These are phyloP conservation scores for Onygena corvina DNA, from an alignment of 2,329 filamentous ascomycete genomes.

Conservation along the genomic window DNA sequence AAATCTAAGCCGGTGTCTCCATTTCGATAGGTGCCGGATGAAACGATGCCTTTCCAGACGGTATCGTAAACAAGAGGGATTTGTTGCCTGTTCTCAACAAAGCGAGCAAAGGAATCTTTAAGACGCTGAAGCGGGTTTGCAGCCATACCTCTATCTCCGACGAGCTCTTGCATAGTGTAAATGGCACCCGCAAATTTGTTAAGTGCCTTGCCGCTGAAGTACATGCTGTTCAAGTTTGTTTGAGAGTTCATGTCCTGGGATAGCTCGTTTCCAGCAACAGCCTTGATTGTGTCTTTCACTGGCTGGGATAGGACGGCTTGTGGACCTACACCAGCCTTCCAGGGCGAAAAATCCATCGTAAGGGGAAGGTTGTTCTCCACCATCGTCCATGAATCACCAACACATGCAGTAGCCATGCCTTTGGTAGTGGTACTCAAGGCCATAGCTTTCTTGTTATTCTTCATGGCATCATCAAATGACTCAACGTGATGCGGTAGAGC, in stretches of 20 bases:
- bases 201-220: conserved; percentile 78
- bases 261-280: conserved; percentile 59
- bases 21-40: conserved; percentile 58
- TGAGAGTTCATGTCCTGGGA: conserved; percentile 62
- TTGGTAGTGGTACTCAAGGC: conserved; percentile 73
- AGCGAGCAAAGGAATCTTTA: conserved; percentile 54
- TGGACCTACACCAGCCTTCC: conserved; percentile 44
- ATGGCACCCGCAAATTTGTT: conserved; percentile 64
- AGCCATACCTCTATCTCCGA: conserved; percentile 47
- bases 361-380: conserved; percentile 59
- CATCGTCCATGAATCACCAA: conserved; percentile 66
- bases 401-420: conserved; percentile 60
- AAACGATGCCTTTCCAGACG: conserved; percentile 69
- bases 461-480: conserved; percentile 54
- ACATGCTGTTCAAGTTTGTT: conserved; percentile 72
- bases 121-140: conserved; percentile 48
- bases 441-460: conserved; percentile 41
- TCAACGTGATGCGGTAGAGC: conserved; percentile 74
- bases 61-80: conserved; percentile 46
- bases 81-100: conserved; percentile 55
- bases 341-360: conserved; percentile 66
- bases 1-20: conserved; percentile 65
- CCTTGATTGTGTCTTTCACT: conserved; percentile 49
- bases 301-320: conserved; percentile 31
- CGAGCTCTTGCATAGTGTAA: conserved; percentile 52